Evolutionary conservation across 495 filamentous ascomycete species (phyloP).

Genomic region (Annulohypoxylon bovei): DNA sequence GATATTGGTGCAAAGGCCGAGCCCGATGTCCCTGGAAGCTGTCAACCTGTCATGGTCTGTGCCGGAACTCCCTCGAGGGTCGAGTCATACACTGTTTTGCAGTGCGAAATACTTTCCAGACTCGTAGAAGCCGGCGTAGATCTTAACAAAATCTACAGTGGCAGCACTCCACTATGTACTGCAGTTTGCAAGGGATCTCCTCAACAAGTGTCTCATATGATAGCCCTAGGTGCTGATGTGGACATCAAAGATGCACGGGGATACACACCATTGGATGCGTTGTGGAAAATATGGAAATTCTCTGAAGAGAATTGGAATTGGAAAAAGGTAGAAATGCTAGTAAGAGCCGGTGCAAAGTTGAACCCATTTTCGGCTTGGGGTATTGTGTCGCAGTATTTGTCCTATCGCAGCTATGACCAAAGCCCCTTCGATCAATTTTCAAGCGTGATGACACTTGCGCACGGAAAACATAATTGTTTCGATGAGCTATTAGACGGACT

Average conservation of each 20-base stretch:
- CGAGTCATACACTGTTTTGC: no score
- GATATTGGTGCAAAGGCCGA: conserved; percentile 6
- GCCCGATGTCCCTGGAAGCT: neutral
- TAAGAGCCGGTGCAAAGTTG: neutral
- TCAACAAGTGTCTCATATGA: neutral
- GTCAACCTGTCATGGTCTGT: neutral
- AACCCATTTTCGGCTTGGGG: no score
- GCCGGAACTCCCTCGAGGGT: neutral
- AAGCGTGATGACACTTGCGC: no score
- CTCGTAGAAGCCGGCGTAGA: conserved; percentile 5
- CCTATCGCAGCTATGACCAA: no score
- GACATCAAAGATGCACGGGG: neutral
- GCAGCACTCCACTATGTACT: neutral
- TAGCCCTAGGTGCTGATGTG: neutral
- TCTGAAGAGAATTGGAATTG: no score
- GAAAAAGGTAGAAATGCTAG: neutral
- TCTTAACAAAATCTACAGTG: neutral
- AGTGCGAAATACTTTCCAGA: neutral
- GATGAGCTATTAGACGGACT: no score
- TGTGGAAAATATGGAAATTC: no score
- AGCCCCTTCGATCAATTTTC: no score
- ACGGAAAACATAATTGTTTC: no score
- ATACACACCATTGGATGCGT: neutral
- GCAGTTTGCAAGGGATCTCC: neutral
- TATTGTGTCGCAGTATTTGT: no score